Conservation (phyloP, 2,329 filamentous ascomycete genomes). For the Bipolaris gigantea region DNA sequence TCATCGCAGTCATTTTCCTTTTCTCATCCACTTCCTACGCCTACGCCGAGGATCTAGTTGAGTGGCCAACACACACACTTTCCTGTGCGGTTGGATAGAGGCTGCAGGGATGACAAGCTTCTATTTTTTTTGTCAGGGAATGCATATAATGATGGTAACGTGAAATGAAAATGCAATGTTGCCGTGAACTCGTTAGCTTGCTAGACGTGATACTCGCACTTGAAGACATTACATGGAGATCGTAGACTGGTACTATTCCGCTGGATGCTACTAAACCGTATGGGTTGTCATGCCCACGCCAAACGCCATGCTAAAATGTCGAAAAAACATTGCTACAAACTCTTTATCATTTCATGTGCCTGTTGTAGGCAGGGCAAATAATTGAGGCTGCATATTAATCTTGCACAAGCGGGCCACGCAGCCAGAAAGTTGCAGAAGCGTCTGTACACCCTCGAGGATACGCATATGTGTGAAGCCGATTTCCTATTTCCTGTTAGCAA, state of each 20-base stretch:
- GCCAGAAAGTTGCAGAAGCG: slow-evolving; percentile 87
- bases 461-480: slow-evolving; percentile 99
- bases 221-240: background rate
- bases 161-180: background rate
- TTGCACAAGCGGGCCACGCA: slow-evolving; percentile 89
- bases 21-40: slow-evolving; percentile 18
- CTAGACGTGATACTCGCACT: background rate
- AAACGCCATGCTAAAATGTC: slow-evolving; percentile 41
- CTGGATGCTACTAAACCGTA: too few relatives aligned
- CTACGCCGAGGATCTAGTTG: slow-evolving; percentile 10
- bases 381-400: slow-evolving; percentile 92
- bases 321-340: slow-evolving; percentile 2
- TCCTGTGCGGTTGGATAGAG: too few relatives aligned
- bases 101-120: too few relatives aligned
- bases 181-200: background rate
- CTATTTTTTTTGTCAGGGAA: background rate
- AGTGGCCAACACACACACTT: too few relatives aligned
- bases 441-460: slow-evolving; percentile 96
- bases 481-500: slow-evolving; percentile 54
- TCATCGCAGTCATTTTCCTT: slow-evolving; percentile 10
- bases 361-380: slow-evolving; percentile 59
- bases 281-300: slow-evolving; percentile 9
- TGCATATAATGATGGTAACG: background rate
- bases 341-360: slow-evolving; percentile 18
- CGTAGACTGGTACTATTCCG: too few relatives aligned